Conservation (phyloP, 345 rosid species). For the Brassica incana region DNA sequence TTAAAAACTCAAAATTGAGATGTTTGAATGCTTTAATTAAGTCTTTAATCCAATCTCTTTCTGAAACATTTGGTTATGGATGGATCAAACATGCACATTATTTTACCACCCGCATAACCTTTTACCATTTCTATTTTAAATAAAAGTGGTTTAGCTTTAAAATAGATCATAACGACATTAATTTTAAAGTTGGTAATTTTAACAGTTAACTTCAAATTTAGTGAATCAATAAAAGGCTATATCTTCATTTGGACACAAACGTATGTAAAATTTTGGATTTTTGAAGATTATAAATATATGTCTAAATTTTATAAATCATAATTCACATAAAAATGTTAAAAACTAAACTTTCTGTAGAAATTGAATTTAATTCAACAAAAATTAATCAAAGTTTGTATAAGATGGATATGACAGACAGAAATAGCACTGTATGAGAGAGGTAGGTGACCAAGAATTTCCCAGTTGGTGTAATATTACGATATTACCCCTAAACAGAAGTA, state of each 20-base stretch:
- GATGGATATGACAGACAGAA: neutral
- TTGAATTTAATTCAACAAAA: no score
- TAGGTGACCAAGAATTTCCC: slow-evolving; percentile 10
- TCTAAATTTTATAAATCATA: no score
- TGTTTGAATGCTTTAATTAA: neutral
- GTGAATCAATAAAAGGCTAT: no score
- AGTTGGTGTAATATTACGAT: neutral
- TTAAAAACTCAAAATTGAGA: neutral
- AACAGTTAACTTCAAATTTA: no score
- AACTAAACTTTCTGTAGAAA: no score
- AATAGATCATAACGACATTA: neutral
- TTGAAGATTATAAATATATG: no score
- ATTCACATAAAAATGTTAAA: no score
- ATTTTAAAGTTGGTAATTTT: neutral
- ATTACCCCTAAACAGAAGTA: neutral
- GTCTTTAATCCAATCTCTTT: neutral
- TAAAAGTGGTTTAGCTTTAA: neutral
- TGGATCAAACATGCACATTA: no score
- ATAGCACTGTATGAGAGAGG: slow-evolving; percentile 8
- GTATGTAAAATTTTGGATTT: no score
- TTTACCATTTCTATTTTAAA: neutral
- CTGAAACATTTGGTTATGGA: no score
- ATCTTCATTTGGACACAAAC: no score
- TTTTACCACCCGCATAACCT: no score
- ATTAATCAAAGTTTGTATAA: neutral